Base-by-base conservation (phyloP, 345 rosid genomes). In the Brassica incana region DNA sequence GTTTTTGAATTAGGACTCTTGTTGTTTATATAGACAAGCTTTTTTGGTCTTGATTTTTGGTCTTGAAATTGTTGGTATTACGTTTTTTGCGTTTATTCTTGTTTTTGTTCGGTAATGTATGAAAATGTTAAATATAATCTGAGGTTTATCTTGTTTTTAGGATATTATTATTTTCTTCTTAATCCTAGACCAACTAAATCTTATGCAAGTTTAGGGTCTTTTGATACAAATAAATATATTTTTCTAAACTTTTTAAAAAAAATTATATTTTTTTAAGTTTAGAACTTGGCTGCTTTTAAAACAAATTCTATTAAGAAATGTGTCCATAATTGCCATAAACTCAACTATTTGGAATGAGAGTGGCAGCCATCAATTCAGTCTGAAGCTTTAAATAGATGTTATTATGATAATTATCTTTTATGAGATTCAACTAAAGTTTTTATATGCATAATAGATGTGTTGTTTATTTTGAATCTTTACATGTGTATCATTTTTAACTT, bases 141-240 rank as follows among this genome's bases (percentile, higher is more conserved):
- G 67, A 69, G 79, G 83, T 52, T 69, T 69, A 8, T 69, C 74
- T 69, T 74, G 33, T 69, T 74, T 74, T 70, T 29, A 50, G 79
- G 75, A 36, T 59, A 67, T 43, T 54, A 48, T 48, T 12, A 48
- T 52, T 9, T 40, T 29, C 23, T 52, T 67, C 10, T 30, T 40
- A 30, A 15, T 54, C 33, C n/a, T 50, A 50, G 6, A 14, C 58
- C 58, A 50, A 50, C 58, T 18, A 50, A 50, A 14, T 14, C 4
- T 1, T 50, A 14, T 50, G 58, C 18, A 14, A 50, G 58, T 50
- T 50, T 50, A 14, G n/a, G 58, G 16, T 50, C n/a, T 35, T n/a
- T 50, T 50, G 6, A 14, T 2, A 14, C n/a, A 50, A 50, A 14
- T 50, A n/a, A 5, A 14, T 50, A 14, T 7, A 50, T 12, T 50